A percentile compares a stretch with the other conserved stretches of the same genome.
Evolutionary conservation across 495 filamentous ascomycete species (phyloP).

Genomic region (Xylaria acuta): DNA sequence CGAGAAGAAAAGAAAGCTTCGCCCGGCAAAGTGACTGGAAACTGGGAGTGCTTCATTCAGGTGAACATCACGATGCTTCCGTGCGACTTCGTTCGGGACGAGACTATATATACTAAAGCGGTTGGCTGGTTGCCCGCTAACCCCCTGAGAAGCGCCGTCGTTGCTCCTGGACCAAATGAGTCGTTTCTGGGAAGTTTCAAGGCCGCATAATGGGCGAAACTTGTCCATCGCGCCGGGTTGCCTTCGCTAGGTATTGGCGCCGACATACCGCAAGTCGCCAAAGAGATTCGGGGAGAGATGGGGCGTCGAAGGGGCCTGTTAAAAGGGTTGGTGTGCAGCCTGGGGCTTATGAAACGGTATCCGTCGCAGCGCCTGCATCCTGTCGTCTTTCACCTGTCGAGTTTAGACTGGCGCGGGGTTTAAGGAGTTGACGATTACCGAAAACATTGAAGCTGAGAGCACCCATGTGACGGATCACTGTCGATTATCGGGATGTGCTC

Average conservation of each 20-base stretch:
- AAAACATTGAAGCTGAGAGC: background rate
- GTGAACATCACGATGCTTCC: constrained; percentile 2
- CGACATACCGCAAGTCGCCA: background rate
- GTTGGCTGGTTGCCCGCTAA: background rate
- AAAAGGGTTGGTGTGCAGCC: background rate
- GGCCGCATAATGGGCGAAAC: constrained; percentile 29
- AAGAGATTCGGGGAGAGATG: background rate
- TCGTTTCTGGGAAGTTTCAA: constrained; percentile 36
- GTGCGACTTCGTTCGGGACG: constrained; percentile 1
- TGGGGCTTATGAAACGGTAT: constrained; percentile 18
- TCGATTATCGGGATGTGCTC: background rate
- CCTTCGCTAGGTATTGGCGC: constrained; percentile 12
- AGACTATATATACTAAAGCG: background rate
- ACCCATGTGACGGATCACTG: constrained; percentile 14
- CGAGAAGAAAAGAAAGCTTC: constrained; percentile 13
- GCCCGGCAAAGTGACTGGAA: constrained; percentile 4
- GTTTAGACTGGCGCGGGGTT: constrained; percentile 18
- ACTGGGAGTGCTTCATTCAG: background rate
- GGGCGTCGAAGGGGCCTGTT: constrained; percentile 8
- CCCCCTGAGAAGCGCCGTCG: constrained; percentile 21
- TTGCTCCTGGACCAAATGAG: constrained; percentile 30
- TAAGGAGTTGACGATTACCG: background rate
- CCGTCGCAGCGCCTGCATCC: constrained; percentile 11
- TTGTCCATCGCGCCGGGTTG: constrained; percentile 26
- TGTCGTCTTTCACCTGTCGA: constrained; percentile 11